A percentile compares a stretch with the other conserved stretches of the same genome.
Evolutionary conservation across 2,329 filamentous ascomycete species (phyloP).

Genomic region (Sclerotinia subarctica): DNA sequence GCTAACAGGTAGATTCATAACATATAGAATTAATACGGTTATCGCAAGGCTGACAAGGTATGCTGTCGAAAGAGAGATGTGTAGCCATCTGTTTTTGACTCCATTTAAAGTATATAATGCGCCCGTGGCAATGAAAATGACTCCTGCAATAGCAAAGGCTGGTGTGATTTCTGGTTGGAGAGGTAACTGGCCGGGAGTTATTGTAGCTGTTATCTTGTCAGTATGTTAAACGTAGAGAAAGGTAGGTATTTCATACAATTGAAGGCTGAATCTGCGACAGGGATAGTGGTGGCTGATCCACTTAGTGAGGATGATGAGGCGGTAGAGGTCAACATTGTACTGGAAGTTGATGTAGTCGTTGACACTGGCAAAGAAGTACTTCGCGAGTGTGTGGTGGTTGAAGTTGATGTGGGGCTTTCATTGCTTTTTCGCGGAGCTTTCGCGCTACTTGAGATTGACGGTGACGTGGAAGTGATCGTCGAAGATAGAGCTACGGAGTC

Average conservation of each 20-base stretch:
- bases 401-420: not conserved
- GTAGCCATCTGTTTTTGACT: conserved; percentile 75
- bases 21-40: conserved; percentile 80
- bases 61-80: conserved; percentile 76
- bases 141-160: conserved; percentile 73
- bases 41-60: conserved; percentile 72
- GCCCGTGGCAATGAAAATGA: conserved; percentile 73
- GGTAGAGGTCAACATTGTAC: conserved; percentile 5
- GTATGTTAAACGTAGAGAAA: not conserved
- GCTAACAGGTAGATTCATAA: conserved; percentile 76
- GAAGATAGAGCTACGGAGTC: conserved; percentile 30
- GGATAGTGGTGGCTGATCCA: conserved; percentile 1
- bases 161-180: conserved; percentile 74
- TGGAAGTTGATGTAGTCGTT: conserved; percentile 2
- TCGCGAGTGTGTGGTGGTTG: not conserved
- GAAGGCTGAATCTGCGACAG: not conserved
- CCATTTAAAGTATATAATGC: conserved; percentile 69
- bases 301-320: not conserved
- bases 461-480: conserved; percentile 23
- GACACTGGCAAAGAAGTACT: conserved; percentile 1
- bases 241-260: conserved; percentile 14
- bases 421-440: not conserved
- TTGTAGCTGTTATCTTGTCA: conserved; percentile 28
- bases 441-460: conserved; percentile 14
- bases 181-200: conserved; percentile 56